A percentile compares a stretch with the other conserved stretches of the same genome.
Conservation (phyloP, 768 basidiomycete species). For the Lanmaoa rubissima region DNA sequence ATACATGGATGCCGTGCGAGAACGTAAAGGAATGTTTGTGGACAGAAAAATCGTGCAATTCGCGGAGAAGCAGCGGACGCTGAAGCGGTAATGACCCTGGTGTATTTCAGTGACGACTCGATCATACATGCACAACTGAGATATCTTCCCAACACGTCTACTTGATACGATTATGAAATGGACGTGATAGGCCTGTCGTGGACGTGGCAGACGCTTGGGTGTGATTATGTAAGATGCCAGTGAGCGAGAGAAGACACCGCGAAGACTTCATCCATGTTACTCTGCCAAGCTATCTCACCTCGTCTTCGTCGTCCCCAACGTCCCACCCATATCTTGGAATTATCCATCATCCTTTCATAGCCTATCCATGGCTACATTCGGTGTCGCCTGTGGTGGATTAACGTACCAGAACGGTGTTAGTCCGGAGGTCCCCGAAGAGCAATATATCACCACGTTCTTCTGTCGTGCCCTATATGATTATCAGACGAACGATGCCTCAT, state of each 20-base stretch:
- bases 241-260: slow-evolving; percentile 10
- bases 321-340: neutral
- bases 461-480: slow-evolving; percentile 94
- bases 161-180: slow-evolving; percentile 11
- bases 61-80: slow-evolving; percentile 96
- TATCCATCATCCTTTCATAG: neutral
- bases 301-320: slow-evolving; percentile 11
- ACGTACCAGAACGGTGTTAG: slow-evolving; percentile 23
- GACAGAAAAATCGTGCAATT: slow-evolving; percentile 93
- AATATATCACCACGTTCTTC: slow-evolving; percentile 68
- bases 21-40: slow-evolving; percentile 93
- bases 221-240: slow-evolving; percentile 27
- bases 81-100: slow-evolving; percentile 48
- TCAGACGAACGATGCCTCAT: slow-evolving; percentile 80
- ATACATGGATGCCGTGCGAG: slow-evolving; percentile 89
- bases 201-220: slow-evolving; percentile 10
- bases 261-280: slow-evolving; percentile 16
- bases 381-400: slow-evolving; percentile 21
- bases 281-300: slow-evolving; percentile 12
- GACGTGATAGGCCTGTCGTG: neutral
- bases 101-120: no score
- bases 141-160: neutral
- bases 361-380: slow-evolving; percentile 25
- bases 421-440: slow-evolving; percentile 47
- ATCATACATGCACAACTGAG: neutral